phyloP scores from a whole-genome alignment of 106 monocot species.

The Chionographis japonica region DNA sequence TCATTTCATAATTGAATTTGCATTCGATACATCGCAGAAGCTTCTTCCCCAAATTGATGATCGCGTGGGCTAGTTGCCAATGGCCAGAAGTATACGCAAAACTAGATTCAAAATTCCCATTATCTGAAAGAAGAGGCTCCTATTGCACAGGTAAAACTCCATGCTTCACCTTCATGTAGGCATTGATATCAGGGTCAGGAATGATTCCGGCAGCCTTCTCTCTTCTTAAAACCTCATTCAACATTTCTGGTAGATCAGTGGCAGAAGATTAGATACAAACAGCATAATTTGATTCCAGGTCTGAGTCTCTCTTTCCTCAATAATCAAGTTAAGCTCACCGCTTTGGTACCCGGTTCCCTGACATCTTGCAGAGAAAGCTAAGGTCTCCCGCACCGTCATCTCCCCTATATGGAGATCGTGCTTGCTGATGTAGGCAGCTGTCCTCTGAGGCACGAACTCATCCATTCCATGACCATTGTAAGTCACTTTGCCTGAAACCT shows the following conservation, averaged over 20 bases:
- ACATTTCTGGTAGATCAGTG: constrained; percentile 21
- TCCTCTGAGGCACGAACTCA: constrained; percentile 46
- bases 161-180: constrained; percentile 40
- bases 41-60: no score
- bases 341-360: constrained; percentile 36
- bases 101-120: no score
- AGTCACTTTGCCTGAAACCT: constrained; percentile 39
- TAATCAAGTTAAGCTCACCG: constrained; percentile 10
- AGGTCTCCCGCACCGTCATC: constrained; percentile 51
- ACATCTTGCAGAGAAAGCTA: constrained; percentile 43
- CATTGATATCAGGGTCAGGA: constrained; percentile 47
- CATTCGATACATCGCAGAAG: no score
- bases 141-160: not conserved
- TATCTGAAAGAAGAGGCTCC: not conserved
- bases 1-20: no score
- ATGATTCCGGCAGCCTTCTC: constrained; percentile 44
- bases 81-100: no score
- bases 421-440: constrained; percentile 47
- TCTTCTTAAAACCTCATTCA: constrained; percentile 36
- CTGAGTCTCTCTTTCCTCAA: no score
- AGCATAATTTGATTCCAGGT: no score
- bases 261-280: no score
- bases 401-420: constrained; percentile 38
- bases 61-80: no score
- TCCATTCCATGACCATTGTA: constrained; percentile 53